Evolutionary conservation across 2,329 filamentous ascomycete species (phyloP).

Genomic region (Alternaria tenuissima): DNA sequence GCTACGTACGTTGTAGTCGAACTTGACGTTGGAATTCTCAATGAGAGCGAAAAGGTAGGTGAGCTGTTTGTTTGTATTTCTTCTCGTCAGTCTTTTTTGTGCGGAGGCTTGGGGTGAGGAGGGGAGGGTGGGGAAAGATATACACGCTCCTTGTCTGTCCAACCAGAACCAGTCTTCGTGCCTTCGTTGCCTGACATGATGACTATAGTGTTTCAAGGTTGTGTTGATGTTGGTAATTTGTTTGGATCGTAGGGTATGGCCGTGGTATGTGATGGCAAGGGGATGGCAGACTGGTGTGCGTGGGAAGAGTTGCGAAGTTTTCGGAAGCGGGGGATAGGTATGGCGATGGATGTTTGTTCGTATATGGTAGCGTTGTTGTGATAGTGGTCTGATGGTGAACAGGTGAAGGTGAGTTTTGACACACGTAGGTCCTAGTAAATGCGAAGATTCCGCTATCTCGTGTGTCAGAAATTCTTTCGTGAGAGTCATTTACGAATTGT

Average conservation of each 20-base stretch:
- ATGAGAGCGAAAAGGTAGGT: slow-evolving; percentile 22
- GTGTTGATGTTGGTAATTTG: neutral
- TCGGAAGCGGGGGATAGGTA: too few relatives aligned
- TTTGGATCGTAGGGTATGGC: neutral
- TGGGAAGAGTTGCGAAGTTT: neutral
- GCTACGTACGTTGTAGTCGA: slow-evolving; percentile 24
- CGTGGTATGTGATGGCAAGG: neutral
- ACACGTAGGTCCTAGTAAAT: too few relatives aligned
- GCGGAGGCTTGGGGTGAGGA: neutral
- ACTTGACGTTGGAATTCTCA: slow-evolving; percentile 22
- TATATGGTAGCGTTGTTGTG: neutral
- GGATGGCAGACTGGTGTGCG: neutral
- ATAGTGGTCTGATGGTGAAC: too few relatives aligned
- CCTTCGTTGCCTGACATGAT: slow-evolving; percentile 16
- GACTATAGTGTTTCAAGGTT: neutral
- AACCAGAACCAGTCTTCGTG: slow-evolving; percentile 11
- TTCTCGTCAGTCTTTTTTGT: neutral
- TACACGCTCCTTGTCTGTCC: slow-evolving; percentile 30
- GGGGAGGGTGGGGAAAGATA: neutral
- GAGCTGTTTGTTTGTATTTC: slow-evolving; percentile 13
- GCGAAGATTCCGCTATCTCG: too few relatives aligned
- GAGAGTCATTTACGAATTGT: too few relatives aligned
- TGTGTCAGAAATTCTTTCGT: too few relatives aligned
- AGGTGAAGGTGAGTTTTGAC: neutral
- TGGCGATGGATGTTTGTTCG: neutral